These are phyloP conservation scores for Xylaria sp. DNA, from an alignment of 495 filamentous ascomycete species.

Conservation along the genomic window DNA sequence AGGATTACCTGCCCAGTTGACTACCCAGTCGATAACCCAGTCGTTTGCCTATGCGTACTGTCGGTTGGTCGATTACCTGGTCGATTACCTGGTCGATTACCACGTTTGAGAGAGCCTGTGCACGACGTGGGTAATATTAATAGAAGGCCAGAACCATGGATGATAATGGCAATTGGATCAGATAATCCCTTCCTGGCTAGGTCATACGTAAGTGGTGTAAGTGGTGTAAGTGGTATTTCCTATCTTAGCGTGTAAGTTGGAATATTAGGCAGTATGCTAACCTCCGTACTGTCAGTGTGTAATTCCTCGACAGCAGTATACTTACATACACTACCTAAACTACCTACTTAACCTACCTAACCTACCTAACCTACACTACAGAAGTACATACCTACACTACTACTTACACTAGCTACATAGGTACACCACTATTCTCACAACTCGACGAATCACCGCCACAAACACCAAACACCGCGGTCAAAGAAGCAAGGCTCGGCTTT, in stretches of 20 bases:
- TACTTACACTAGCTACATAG: no score
- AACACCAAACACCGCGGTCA: not conserved
- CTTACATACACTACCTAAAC: no score
- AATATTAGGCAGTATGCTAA: not conserved
- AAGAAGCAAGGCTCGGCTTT: constrained; percentile 9
- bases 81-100: not conserved
- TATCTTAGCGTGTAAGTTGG: constrained; percentile 7
- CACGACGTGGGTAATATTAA: constrained; percentile 24
- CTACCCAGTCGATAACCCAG: no score
- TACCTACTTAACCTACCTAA: no score
- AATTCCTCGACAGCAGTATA: not conserved
- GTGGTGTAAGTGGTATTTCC: no score
- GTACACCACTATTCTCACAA: not conserved
- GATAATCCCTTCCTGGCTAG: constrained; percentile 3
- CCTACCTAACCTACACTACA: not conserved
- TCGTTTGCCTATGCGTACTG: no score
- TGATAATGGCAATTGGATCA: constrained; percentile 2
- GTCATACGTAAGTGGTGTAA: constrained; percentile 14
- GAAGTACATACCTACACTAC: not conserved
- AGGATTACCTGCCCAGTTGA: no score
- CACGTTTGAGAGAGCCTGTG: constrained; percentile 3
- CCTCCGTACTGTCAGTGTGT: no score
- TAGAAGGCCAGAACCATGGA: constrained; percentile 20
- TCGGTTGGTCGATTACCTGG: no score
- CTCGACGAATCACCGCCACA: not conserved